Percentiles rank a stretch among this genome's conserved stretches.
These are phyloP conservation scores for Glycine soja DNA, from an alignment of 306 rosid species.

Conservation along the genomic window DNA sequence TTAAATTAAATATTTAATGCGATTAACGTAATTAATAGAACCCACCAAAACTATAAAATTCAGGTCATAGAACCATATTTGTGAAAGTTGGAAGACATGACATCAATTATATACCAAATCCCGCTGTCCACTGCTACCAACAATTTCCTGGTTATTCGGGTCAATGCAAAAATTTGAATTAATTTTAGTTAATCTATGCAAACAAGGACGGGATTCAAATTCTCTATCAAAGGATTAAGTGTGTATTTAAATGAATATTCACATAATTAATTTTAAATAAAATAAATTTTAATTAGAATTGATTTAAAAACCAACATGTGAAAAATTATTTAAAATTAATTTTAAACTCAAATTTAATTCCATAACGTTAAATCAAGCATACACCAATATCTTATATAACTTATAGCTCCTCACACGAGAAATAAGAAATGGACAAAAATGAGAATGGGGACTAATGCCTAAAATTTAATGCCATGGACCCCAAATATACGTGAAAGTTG, in stretches of 20 bases:
- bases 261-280: too few species aligned
- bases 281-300: too few species aligned
- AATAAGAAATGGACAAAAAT: constrained; percentile 23
- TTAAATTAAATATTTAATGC: background rate
- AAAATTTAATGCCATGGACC: constrained; percentile 49
- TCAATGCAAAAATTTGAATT: constrained; percentile 21
- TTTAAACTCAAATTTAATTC: too few species aligned
- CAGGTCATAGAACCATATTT: background rate
- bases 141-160: constrained; percentile 40
- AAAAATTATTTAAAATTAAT: too few species aligned
- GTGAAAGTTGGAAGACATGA: background rate
- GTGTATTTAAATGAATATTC: too few species aligned
- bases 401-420: background rate
- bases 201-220: constrained; percentile 10
- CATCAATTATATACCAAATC: background rate
- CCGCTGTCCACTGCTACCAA: background rate
- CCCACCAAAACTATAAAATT: background rate
- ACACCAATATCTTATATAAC: too few species aligned
- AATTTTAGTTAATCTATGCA: background rate
- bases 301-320: too few species aligned
- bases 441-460: constrained; percentile 16
- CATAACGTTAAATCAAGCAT: too few species aligned
- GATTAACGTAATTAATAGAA: background rate
- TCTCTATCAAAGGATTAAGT: constrained; percentile 23
- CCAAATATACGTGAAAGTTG: constrained; percentile 25